These are phyloP conservation scores for Pichia sp. DNA, from an alignment of 1,139 yeast genomes.

Conservation along the genomic window DNA sequence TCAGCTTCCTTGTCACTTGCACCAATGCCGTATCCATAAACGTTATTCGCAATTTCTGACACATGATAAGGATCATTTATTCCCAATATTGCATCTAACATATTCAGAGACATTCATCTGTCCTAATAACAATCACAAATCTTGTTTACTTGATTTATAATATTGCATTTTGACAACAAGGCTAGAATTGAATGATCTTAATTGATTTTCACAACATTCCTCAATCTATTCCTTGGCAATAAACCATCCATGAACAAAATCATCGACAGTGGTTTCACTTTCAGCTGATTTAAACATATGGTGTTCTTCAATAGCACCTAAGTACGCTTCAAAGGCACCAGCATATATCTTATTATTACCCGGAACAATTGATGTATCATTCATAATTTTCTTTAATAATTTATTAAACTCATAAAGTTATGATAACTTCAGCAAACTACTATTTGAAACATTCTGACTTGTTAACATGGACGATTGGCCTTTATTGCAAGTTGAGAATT, in stretches of 20 bases:
- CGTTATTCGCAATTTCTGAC: conserved; percentile 48
- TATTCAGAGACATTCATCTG: conserved; percentile 64
- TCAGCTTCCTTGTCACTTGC: conserved; percentile 62
- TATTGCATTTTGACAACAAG: conserved; percentile 33
- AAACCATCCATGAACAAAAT: conserved; percentile 36
- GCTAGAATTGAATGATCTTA: conserved; percentile 34
- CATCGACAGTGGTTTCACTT: conserved; percentile 37
- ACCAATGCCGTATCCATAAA: conserved; percentile 53
- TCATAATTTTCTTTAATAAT: conserved; percentile 41
- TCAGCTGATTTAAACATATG: conserved; percentile 16
- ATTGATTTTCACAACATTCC: conserved; percentile 41
- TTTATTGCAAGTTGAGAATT: conserved; percentile 67
- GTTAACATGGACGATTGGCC: conserved; percentile 73
- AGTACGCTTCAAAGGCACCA: conserved; percentile 80
- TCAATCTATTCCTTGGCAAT: conserved; percentile 55
- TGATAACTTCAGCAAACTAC: conserved; percentile 63
- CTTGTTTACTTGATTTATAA: conserved; percentile 63
- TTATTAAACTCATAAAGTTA: conserved; percentile 61
- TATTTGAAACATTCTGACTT: conserved; percentile 64
- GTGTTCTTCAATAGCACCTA: conserved; percentile 54
- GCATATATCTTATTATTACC: conserved; percentile 55
- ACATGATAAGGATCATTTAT: conserved; percentile 31
- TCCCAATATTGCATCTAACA: conserved; percentile 42
- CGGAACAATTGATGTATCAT: conserved; percentile 32
- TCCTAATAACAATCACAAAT: conserved; percentile 73